Evolutionary conservation across 2,329 filamentous ascomycete species (phyloP).

Genomic region (Macrophomina pseudophaseolina): DNA sequence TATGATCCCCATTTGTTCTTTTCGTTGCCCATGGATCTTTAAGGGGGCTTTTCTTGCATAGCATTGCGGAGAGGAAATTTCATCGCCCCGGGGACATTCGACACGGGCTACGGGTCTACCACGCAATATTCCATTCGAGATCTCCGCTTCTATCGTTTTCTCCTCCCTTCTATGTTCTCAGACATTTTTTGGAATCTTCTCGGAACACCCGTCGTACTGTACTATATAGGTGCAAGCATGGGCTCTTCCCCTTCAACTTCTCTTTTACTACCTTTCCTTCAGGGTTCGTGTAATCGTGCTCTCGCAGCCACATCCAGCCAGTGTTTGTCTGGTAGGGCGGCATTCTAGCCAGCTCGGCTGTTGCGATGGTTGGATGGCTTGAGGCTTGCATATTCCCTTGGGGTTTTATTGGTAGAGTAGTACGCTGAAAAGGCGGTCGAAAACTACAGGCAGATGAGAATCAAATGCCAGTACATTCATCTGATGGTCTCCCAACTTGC

Average conservation of each 20-base stretch:
- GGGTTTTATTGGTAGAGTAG: neutral
- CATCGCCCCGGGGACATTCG: no score
- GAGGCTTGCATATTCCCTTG: neutral
- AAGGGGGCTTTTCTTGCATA: slow-evolving; percentile 12
- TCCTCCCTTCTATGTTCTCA: neutral
- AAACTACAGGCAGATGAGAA: neutral
- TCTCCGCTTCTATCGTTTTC: neutral
- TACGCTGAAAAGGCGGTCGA: no score
- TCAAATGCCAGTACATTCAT: neutral
- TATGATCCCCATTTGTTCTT: neutral
- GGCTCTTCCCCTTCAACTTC: neutral
- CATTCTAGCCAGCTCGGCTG: neutral
- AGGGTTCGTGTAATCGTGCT: neutral
- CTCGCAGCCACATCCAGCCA: no score
- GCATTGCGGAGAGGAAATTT: slow-evolving; percentile 5
- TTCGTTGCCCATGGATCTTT: neutral
- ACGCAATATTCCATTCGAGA: neutral
- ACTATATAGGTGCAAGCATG: neutral
- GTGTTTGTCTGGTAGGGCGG: neutral
- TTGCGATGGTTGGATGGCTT: neutral
- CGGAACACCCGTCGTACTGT: neutral
- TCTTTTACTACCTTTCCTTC: neutral
- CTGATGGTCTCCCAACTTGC: no score
- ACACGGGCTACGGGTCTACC: neutral
- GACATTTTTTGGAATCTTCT: neutral